Percentiles rank a stretch among this genome's conserved stretches.
Conservation (phyloP, 2,329 filamentous ascomycete genomes). For the Thermochaetoides dissita region DNA sequence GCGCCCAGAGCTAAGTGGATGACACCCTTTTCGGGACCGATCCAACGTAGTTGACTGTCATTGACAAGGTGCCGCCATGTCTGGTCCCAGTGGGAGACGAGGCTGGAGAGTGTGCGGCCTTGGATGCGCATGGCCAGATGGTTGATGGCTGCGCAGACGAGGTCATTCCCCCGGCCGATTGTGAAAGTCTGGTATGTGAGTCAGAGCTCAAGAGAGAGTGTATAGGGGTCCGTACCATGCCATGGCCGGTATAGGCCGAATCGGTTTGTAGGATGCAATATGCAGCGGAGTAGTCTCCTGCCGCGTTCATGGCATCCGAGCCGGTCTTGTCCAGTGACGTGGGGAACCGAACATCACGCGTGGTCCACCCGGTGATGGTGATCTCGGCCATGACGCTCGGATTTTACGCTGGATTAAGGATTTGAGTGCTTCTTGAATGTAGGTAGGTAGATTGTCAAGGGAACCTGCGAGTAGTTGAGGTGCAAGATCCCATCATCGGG, state of each 20-base stretch:
- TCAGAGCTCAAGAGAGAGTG: background rate
- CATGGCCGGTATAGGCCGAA: conserved; percentile 55
- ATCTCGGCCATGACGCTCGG: conserved; percentile 33
- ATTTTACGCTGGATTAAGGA: too few species aligned
- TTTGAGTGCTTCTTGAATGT: too few species aligned
- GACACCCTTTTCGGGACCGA: conserved; percentile 85
- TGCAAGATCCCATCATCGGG: too few species aligned
- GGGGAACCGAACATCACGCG: conserved; percentile 64
- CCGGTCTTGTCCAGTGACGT: conserved; percentile 96
- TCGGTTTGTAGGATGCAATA: conserved; percentile 86
- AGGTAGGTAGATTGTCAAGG: too few species aligned
- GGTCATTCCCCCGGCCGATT: conserved; percentile 80
- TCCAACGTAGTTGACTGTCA: conserved; percentile 84
- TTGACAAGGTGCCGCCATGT: conserved; percentile 88
- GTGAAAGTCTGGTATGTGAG: conserved; percentile 50
- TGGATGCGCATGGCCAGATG: conserved; percentile 64
- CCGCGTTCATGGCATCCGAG: conserved; percentile 92
- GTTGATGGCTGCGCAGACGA: conserved; percentile 73
- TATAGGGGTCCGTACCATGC: conserved; percentile 44
- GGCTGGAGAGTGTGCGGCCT: conserved; percentile 59
- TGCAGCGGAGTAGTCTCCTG: conserved; percentile 84
- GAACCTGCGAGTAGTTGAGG: too few species aligned
- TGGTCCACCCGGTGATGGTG: conserved; percentile 58
- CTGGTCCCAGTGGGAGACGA: conserved; percentile 59
- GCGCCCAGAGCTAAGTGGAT: conserved; percentile 84